A percentile compares a stretch with the other conserved stretches of the same genome.
Evolutionary conservation across 2,329 filamentous ascomycete genomes (phyloP).

Genomic region (Fusarium buharicum): DNA sequence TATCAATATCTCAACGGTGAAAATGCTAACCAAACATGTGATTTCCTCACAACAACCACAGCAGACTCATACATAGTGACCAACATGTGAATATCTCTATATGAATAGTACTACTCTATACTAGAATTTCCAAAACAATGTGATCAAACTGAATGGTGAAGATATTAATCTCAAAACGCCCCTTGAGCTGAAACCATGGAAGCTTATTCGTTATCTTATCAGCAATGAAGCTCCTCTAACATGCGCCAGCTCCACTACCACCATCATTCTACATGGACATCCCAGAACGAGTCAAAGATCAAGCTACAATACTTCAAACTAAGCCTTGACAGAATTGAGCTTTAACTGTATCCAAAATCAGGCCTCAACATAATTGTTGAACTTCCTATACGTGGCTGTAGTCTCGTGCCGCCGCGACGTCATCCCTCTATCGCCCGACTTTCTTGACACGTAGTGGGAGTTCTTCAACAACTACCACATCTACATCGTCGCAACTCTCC

Average conservation of each 20-base stretch:
- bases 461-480: constrained; percentile 21
- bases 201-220: constrained; percentile 43
- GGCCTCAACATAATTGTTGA: background rate
- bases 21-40: background rate
- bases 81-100: too few species aligned
- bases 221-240: constrained; percentile 24
- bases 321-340: background rate
- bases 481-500: constrained; percentile 8
- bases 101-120: too few species aligned
- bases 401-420: constrained; percentile 27
- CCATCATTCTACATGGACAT: constrained; percentile 15
- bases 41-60: background rate
- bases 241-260: constrained; percentile 33
- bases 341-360: background rate
- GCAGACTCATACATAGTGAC: too few species aligned
- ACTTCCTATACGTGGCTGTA: constrained; percentile 3
- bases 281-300: constrained; percentile 6
- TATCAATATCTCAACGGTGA: too few species aligned
- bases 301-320: background rate
- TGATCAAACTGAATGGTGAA: background rate
- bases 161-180: background rate
- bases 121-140: background rate
- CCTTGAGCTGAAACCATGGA: constrained; percentile 11
- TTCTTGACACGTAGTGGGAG: constrained; percentile 45
- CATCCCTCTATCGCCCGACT: constrained; percentile 28